Conservation (phyloP, 306 rosid genomes). For the Morella rubra region DNA sequence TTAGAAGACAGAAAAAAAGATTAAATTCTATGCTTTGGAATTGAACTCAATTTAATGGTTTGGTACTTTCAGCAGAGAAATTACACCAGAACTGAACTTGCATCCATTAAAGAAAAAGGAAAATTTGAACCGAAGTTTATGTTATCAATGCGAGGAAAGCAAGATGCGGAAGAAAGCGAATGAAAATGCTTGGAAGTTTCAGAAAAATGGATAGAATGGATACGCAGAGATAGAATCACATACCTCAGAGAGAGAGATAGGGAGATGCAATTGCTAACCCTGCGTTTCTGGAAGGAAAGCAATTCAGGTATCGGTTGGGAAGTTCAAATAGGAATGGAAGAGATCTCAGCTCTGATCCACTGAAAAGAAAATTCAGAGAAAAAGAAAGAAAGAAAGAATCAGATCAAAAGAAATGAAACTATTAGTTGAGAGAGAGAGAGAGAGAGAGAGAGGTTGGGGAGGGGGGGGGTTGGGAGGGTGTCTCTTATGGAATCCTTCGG, state of each 20-base stretch:
- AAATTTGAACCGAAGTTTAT: no score
- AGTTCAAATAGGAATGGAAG: background rate
- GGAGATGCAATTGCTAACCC: constrained; percentile 9
- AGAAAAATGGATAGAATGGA: background rate
- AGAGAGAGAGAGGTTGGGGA: constrained; percentile 17
- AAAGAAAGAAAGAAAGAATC: background rate
- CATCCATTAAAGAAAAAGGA: no score
- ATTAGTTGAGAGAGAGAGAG: background rate
- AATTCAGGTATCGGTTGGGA: background rate
- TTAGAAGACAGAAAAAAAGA: no score
- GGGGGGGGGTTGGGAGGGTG: background rate
- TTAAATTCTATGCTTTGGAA: no score
- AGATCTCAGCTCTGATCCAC: background rate
- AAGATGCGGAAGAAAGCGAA: background rate
- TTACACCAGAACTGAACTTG: no score
- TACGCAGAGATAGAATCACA: background rate
- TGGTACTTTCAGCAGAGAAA: background rate
- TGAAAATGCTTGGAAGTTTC: background rate
- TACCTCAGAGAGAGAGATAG: background rate
- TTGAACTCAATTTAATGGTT: background rate
- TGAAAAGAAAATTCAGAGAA: background rate
- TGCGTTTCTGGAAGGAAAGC: background rate
- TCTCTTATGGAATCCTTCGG: constrained; percentile 8
- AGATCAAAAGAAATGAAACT: no score
- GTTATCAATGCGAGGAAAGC: background rate